Conservation (phyloP, 2,329 filamentous ascomycete genomes). For the Cladosporium halotolerans region DNA sequence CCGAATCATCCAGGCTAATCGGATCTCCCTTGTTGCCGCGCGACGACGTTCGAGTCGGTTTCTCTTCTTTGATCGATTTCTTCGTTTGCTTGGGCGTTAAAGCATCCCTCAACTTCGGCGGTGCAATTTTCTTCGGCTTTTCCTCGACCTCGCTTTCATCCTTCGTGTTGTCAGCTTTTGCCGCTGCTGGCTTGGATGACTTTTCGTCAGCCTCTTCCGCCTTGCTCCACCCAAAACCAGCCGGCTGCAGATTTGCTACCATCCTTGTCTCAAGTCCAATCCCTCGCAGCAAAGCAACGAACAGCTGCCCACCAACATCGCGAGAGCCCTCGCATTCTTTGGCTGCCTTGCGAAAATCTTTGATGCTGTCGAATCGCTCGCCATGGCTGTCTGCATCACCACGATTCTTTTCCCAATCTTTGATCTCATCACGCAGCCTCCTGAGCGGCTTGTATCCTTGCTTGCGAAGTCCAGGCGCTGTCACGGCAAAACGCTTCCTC, state of each 20-base stretch:
- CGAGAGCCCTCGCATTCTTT: slow-evolving; percentile 70
- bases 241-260: slow-evolving; percentile 75
- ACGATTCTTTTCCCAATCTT: slow-evolving; percentile 59
- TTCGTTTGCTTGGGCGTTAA: slow-evolving; percentile 11
- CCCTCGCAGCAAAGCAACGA: slow-evolving; percentile 75
- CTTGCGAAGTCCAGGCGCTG: slow-evolving; percentile 77
- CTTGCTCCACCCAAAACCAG: slow-evolving; percentile 88
- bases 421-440: slow-evolving; percentile 65
- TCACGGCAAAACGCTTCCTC: slow-evolving; percentile 75
- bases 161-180: slow-evolving; percentile 9
- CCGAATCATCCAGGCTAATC: slow-evolving; percentile 45
- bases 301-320: slow-evolving; percentile 82
- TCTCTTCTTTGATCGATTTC: slow-evolving; percentile 13
- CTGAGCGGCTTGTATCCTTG: slow-evolving; percentile 78
- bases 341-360: slow-evolving; percentile 64
- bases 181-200: slow-evolving; percentile 26
- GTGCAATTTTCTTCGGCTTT: slow-evolving; percentile 11
- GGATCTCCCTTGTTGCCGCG: slow-evolving; percentile 31
- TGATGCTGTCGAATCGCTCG: slow-evolving; percentile 62
- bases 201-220: slow-evolving; percentile 65
- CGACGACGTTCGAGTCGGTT: slow-evolving; percentile 21
- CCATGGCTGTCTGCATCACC: slow-evolving; percentile 63
- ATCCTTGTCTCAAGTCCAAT: slow-evolving; percentile 77
- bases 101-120: slow-evolving; percentile 6
- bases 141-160: slow-evolving; percentile 17